phyloP scores from a whole-genome alignment of 1,139 yeast species.

The Blastobotrys malaysiensis region DNA sequence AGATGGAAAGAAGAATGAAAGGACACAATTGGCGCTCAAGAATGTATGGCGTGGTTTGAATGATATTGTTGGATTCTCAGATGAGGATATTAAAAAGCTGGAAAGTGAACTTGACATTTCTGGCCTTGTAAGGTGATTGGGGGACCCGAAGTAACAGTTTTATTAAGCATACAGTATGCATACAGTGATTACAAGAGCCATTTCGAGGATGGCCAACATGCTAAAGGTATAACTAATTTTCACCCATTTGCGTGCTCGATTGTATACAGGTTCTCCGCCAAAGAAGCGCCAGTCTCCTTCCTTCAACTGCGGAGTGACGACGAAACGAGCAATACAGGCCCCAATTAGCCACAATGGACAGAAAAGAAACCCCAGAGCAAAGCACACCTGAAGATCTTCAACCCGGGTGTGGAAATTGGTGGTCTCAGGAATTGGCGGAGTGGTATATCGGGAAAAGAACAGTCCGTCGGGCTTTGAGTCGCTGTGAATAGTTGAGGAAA shows the following conservation, averaged over 20 bases:
- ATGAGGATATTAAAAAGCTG: neutral
- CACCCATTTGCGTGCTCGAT: neutral
- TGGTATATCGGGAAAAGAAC: neutral
- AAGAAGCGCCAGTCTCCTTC: neutral
- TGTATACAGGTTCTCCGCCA: neutral
- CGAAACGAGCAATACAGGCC: neutral
- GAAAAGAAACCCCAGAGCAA: neutral
- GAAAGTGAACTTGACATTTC: neutral
- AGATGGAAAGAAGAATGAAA: neutral
- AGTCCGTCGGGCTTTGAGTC: neutral
- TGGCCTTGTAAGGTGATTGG: neutral
- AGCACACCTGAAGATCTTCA: neutral
- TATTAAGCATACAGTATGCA: neutral
- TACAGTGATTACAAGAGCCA: neutral
- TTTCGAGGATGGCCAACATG: neutral
- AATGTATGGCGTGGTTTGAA: constrained; percentile 8
- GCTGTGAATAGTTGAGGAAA: neutral
- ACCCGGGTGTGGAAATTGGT: neutral
- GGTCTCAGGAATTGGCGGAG: neutral
- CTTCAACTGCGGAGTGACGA: neutral
- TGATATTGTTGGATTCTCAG: neutral
- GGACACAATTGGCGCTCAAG: neutral
- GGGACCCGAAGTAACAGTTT: neutral
- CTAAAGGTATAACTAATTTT: neutral
- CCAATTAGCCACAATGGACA: neutral